Evolutionary conservation across 2,329 filamentous ascomycete species (phyloP), one percentile per base, ranked within the genome.

Genomic region (Pseudopithomyces maydicus): DNA sequence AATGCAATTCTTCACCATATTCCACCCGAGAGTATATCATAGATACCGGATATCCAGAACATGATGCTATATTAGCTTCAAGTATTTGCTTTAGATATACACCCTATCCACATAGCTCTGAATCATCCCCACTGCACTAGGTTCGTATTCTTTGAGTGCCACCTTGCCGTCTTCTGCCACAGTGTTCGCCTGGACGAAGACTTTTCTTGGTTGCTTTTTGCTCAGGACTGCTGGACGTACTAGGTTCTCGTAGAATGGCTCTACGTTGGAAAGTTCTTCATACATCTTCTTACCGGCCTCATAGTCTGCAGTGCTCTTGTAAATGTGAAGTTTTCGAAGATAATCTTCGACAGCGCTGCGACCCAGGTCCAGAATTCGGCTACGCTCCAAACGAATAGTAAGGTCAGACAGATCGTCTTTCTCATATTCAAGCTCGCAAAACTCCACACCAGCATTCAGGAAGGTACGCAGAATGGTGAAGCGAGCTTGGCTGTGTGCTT

Each of bases 171-270:
- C 64, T 73, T 86, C 83, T 59, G 89, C 86, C 55, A 88, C 84
- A 0, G 94, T 97, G 76, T 96, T 98, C 57, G 91, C 92, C 80
- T 97, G 93, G 52, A 97, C 92, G 79, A 96, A 97, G 43, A 97
- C 89, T 81, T 93, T 93, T 57, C 90, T 81, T n/a, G 90, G 90
- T 77, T 90, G 89, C 79, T 91, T 91, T 77, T 91, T 90, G 67
- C 83, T 81, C 41, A 94, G 77, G 22, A 94, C 90, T 58, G 90
- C 84, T 45, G 90, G 86, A 55, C 94, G 84, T 23, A 97, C 86
- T 78, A 89, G 89, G 62, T 85, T 87, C 54, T 89, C 92, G 85
- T 91, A 97, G 80, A 91, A 97, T 38, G 91, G 88, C 51, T 90
- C 90, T 20, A 97, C 93, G 22, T 84, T 81, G 7, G 93, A 96